phyloP scores from a whole-genome alignment of 176 grass and related monocot species.

The Guadua angustifolia region DNA sequence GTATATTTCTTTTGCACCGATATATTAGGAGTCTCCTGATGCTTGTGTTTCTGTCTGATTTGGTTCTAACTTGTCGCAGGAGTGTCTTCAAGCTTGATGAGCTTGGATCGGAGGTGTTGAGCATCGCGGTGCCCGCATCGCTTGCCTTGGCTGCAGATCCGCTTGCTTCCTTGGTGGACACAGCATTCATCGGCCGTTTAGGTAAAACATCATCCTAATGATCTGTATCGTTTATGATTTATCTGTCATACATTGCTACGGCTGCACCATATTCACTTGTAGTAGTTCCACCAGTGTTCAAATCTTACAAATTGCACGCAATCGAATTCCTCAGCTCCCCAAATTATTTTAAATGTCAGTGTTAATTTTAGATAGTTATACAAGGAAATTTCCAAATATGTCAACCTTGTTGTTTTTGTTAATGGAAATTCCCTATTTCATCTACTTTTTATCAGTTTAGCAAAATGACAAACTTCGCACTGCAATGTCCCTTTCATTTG shows the following conservation, averaged over 20 bases:
- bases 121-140: constrained; percentile 82
- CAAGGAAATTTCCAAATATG: not conserved
- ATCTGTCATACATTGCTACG: not conserved
- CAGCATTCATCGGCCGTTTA: constrained; percentile 92
- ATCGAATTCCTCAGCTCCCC: not conserved
- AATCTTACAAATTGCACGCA: not conserved
- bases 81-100: constrained; percentile 86
- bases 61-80: constrained; percentile 43
- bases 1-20: not conserved
- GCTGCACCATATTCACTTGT: not conserved
- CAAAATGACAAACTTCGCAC: constrained; percentile 32
- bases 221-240: not conserved
- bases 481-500: constrained; percentile 23
- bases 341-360: constrained; percentile 5
- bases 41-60: not conserved
- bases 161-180: constrained; percentile 89
- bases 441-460: constrained; percentile 21
- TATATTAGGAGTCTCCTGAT: not conserved
- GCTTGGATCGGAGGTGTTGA: constrained; percentile 75
- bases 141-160: constrained; percentile 91
- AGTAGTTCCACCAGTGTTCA: not conserved
- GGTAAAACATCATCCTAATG: constrained; percentile 42
- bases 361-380: not conserved
- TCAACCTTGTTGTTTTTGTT: not conserved
- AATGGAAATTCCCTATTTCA: not conserved